Percentiles rank a stretch among this genome's conserved stretches.
These are phyloP conservation scores for Cryoendolithus antarcticus DNA, from an alignment of 2,329 filamentous ascomycete species.

Conservation along the genomic window DNA sequence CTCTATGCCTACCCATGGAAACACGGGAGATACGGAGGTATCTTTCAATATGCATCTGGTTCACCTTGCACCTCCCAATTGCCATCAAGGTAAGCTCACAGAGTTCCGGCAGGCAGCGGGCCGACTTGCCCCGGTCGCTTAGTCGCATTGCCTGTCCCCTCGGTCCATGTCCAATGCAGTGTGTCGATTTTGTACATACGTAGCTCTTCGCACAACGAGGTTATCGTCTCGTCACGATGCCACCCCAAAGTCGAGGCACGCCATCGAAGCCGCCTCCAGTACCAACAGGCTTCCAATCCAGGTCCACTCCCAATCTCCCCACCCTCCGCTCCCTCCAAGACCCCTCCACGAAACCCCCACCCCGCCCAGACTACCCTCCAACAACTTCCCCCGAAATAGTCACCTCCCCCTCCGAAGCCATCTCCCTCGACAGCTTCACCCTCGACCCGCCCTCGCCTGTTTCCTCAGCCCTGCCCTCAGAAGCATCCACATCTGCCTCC, in stretches of 20 bases:
- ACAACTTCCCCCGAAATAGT: constrained; percentile 12
- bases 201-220: not conserved
- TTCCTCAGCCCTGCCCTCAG: constrained; percentile 6
- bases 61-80: too few relatives aligned
- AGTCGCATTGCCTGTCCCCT: too few relatives aligned
- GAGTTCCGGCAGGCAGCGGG: too few relatives aligned
- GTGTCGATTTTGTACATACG: not conserved
- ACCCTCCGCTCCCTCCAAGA: constrained; percentile 25
- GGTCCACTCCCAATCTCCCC: constrained; percentile 35
- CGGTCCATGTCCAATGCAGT: too few relatives aligned
- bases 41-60: too few relatives aligned
- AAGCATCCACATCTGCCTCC: constrained; percentile 18
- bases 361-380: constrained; percentile 3
- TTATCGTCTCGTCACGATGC: constrained; percentile 18
- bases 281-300: constrained; percentile 31
- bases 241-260: constrained; percentile 31
- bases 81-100: too few relatives aligned
- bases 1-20: too few relatives aligned
- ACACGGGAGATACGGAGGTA: too few relatives aligned
- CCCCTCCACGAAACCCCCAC: constrained; percentile 7
- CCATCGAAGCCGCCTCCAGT: constrained; percentile 15
- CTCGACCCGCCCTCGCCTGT: constrained; percentile 19
- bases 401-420: constrained; percentile 27
- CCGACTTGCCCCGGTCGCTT: too few relatives aligned
- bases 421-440: constrained; percentile 27